Base-by-base conservation (phyloP, 2,329 filamentous ascomycete genomes). In the Neonectria magnoliae region DNA sequence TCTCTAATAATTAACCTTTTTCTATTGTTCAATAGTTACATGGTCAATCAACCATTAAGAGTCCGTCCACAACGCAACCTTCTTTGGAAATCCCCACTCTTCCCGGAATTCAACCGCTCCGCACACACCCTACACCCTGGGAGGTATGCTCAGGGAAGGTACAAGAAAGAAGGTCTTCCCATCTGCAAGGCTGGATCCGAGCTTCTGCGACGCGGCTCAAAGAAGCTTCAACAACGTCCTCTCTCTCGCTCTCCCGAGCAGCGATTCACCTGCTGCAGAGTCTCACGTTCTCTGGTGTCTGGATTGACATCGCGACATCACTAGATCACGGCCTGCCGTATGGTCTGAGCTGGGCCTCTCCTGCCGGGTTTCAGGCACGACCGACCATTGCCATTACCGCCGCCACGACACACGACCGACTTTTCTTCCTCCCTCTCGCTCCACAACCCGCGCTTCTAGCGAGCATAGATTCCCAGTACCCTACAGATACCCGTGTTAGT, bases 91-190 rank as follows among this genome's bases (percentile, higher is more conserved):
- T 57, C 14, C 42, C n/a, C 18, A 41, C 36, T n/a, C 31, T 38
- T 55, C 53, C 47, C 42, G 62, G 58, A 65, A 62, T 61, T 62
- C 33, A 20, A 33, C 58, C 57, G 62, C 62, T 50, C 53, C 54
- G 38, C 47, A 22, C 47, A n/a, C 20, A 25, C 25, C 18, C 48
- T 33, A n/a, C 20, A 25, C 25, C 18, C 48, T 33, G 45, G 38
- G 38, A 42, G 18, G 38, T 41, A 41, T n/a, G n/a, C n/a, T n/a
- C n/a, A 41, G n/a, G 38, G n/a, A 51, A 20, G 27, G 48, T 33
- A n/a, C 29, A 33, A 27, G 38, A 57, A 33, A 36, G 38, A 57
- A 20, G 31, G 38, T 31, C 47, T 48, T 48, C 38, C 31, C 22
- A 41, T 42, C 54, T 58, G 48, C 54, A 58, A 57, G 47, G 60